Percentiles rank a stretch among this genome's conserved stretches.
phyloP scores from a whole-genome alignment of 768 basidiomycete species.

The Auriculariales sp. region DNA sequence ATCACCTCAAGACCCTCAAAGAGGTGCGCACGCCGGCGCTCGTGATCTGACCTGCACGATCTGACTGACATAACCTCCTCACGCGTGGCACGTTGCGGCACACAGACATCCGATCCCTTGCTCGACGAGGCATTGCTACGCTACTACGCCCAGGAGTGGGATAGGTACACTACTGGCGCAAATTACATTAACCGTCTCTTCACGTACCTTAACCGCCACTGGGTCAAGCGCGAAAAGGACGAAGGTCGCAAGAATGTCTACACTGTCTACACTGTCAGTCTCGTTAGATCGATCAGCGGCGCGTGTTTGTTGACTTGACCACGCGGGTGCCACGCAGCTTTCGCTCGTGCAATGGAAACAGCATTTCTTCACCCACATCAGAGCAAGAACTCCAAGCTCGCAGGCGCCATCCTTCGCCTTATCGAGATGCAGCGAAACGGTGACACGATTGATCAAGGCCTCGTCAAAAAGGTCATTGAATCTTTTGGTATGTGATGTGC shows the following conservation, averaged over 20 bases:
- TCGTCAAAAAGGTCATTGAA: constrained; percentile 90
- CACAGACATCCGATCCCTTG: constrained; percentile 59
- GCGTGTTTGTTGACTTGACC: constrained; percentile 3
- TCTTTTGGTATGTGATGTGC: constrained; percentile 40
- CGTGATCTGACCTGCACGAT: background rate
- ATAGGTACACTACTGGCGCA: constrained; percentile 90
- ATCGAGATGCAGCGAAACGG: constrained; percentile 93
- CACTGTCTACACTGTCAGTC: constrained; percentile 82
- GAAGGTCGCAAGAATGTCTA: constrained; percentile 93
- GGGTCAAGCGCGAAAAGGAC: constrained; percentile 97
- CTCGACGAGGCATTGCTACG: constrained; percentile 79
- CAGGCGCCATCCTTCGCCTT: constrained; percentile 72
- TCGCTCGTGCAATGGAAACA: constrained; percentile 93
- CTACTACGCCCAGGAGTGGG: constrained; percentile 90
- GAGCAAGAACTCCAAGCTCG: constrained; percentile 65
- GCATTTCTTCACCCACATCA: constrained; percentile 82
- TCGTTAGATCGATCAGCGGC: background rate
- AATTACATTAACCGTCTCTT: constrained; percentile 96
- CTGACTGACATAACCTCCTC: background rate
- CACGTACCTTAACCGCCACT: constrained; percentile 96
- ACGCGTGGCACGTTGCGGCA: background rate
- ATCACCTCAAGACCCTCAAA: constrained; percentile 56
- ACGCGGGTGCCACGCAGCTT: constrained; percentile 35
- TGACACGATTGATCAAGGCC: constrained; percentile 80
- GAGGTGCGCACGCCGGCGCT: constrained; percentile 29